Percentiles rank a stretch among this genome's conserved stretches.
Evolutionary conservation across 352 stramenopile species (phyloP).

Genomic region (Globisporangium lucens): DNA sequence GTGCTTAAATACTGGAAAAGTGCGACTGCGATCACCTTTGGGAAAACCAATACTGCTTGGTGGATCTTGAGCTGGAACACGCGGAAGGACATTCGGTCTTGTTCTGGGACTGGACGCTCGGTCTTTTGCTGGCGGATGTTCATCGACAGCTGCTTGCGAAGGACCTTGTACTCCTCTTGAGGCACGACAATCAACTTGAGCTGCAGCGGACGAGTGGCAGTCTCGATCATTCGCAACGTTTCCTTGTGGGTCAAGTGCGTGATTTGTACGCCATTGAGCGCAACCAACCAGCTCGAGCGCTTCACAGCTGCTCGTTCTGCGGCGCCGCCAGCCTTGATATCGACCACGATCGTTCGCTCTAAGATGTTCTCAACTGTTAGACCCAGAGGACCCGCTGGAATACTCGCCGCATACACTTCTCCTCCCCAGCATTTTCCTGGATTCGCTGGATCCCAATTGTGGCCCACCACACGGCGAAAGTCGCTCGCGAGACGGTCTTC

Average conservation of each 20-base stretch:
- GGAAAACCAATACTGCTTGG: conserved; percentile 70
- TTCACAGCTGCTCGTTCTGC: conserved; percentile 76
- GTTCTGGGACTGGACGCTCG: conserved; percentile 73
- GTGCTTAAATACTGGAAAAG: conserved; percentile 79
- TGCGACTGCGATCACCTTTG: conserved; percentile 52
- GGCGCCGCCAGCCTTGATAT: conserved; percentile 80
- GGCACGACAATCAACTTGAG: conserved; percentile 71
- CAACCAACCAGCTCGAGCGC: conserved; percentile 81
- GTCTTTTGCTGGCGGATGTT: conserved; percentile 86
- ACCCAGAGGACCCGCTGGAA: conserved; percentile 76
- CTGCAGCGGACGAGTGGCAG: conserved; percentile 59
- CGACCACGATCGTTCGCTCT: conserved; percentile 81
- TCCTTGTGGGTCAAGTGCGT: conserved; percentile 86
- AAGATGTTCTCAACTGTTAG: conserved; percentile 87
- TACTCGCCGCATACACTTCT: conserved; percentile 61
- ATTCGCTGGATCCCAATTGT: conserved; percentile 61
- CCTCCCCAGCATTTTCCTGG: conserved; percentile 44
- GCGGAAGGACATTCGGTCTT: conserved; percentile 84
- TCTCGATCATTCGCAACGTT: conserved; percentile 83
- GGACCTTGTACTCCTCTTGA: conserved; percentile 64
- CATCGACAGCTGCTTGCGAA: conserved; percentile 76
- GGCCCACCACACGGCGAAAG: conserved; percentile 72
- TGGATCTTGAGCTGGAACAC: conserved; percentile 86
- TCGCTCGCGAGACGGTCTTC: conserved; percentile 76
- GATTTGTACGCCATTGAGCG: conserved; percentile 69